A percentile compares a stretch with the other conserved stretches of the same genome.
These are phyloP conservation scores for Mycena maculata DNA, from an alignment of 768 basidiomycete species.

Conservation along the genomic window DNA sequence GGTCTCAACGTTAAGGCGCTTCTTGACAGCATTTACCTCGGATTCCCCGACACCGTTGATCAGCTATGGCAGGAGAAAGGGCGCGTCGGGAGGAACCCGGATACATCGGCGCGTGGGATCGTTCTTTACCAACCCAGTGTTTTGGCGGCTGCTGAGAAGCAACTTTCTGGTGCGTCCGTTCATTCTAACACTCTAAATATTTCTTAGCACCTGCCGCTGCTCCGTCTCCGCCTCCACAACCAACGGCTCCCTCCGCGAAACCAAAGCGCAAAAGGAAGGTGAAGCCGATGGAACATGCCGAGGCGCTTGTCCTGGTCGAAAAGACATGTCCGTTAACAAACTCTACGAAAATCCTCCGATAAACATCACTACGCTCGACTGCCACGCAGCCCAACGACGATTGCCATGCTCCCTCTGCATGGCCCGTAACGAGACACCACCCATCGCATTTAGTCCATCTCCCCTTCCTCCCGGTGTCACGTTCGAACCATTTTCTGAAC, in stretches of 20 bases:
- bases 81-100: conserved; percentile 3
- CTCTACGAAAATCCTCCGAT: conserved; percentile 7
- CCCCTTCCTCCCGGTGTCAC: neutral
- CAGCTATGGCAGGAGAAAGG: conserved; percentile 10
- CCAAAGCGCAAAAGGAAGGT: neutral
- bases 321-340: neutral
- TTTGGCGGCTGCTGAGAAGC: neutral
- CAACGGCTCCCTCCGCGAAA: neutral
- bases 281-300: conserved; percentile 1
- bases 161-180: neutral
- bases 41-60: neutral
- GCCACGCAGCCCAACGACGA: conserved; percentile 18
- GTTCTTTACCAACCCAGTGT: conserved; percentile 2
- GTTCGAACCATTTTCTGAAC: neutral
- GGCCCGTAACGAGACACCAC: neutral
- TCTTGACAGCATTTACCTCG: neutral
- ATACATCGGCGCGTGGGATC: neutral
- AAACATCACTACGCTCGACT: conserved; percentile 7
- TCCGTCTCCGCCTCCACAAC: too few species aligned
- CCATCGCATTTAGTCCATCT: neutral
- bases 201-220: neutral
- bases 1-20: conserved; percentile 6
- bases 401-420: conserved; percentile 23
- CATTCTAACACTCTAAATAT: neutral
- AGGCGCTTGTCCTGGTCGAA: neutral